A percentile compares a stretch with the other conserved stretches of the same genome.
phyloP scores from a whole-genome alignment of 331 rosid genomes.

The Rosa hybrid region DNA sequence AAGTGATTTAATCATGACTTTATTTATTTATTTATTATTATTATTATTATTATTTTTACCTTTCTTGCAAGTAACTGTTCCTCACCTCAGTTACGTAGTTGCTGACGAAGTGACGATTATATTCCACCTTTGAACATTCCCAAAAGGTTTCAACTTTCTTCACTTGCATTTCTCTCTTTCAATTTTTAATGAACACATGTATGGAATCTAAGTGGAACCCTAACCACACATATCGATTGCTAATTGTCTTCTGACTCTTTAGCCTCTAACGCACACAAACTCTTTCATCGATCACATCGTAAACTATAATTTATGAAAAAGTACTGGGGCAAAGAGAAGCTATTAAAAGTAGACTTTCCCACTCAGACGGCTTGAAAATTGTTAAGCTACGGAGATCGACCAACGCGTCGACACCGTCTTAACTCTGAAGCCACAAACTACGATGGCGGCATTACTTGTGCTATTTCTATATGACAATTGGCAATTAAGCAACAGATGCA shows the following conservation, averaged over 20 bases:
- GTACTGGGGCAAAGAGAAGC: neutral
- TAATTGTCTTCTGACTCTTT: neutral
- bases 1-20: conserved; percentile 17
- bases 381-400: conserved; percentile 15
- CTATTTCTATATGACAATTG: conserved; percentile 8
- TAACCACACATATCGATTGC: neutral
- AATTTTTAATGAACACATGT: neutral
- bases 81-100: conserved; percentile 18
- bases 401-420: conserved; percentile 17
- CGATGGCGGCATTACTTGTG: conserved; percentile 46
- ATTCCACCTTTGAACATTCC: conserved; percentile 1
- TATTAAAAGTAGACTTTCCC: conserved; percentile 22
- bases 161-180: neutral
- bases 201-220: conserved; percentile 15
- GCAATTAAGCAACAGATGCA: conserved; percentile 24
- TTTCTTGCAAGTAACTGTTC: conserved; percentile 39
- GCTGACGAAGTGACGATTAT: conserved; percentile 17
- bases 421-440: conserved; percentile 40
- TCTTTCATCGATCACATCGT: neutral
- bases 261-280: conserved; percentile 7
- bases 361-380: conserved; percentile 30
- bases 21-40: neutral
- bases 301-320: neutral
- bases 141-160: conserved; percentile 24
- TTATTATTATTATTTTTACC: neutral